Evolutionary conservation across 768 basidiomycete species (phyloP).

Genomic region (Tremella mesenterica): DNA sequence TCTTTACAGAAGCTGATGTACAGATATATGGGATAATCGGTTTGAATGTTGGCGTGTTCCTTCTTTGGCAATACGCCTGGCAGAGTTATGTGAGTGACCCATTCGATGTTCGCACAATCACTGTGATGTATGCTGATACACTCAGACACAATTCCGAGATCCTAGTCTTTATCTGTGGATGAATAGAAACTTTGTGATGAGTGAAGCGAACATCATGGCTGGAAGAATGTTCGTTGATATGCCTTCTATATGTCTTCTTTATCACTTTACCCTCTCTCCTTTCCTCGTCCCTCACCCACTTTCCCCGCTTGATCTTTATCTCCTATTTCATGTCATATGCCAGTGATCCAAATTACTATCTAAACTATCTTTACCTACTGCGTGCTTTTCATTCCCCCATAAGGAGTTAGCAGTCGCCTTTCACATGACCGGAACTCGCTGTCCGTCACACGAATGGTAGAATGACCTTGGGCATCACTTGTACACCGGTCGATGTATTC

Average conservation of each 20-base stretch:
- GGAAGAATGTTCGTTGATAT: slow-evolving; percentile 33
- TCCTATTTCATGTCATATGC: too few relatives aligned
- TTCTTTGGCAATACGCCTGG: slow-evolving; percentile 42
- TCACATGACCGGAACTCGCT: too few relatives aligned
- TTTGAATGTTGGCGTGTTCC: slow-evolving; percentile 35
- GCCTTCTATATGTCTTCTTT: not conserved
- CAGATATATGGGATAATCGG: slow-evolving; percentile 30
- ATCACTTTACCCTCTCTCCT: not conserved
- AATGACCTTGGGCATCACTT: too few relatives aligned
- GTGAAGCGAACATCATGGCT: slow-evolving; percentile 37
- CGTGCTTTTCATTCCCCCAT: too few relatives aligned
- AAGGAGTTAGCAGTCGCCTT: too few relatives aligned
- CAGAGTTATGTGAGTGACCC: not conserved
- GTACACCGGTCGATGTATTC: too few relatives aligned
- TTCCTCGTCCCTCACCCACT: not conserved
- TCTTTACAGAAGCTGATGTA: not conserved
- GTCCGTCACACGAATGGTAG: too few relatives aligned
- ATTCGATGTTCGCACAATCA: not conserved
- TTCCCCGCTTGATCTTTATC: not conserved
- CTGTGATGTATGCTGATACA: not conserved
- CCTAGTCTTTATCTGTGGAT: slow-evolving; percentile 34
- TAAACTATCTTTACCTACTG: too few relatives aligned
- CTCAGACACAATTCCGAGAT: slow-evolving; percentile 33
- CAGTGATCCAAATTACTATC: too few relatives aligned
- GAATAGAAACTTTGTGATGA: slow-evolving; percentile 39